Evolutionary conservation across 768 basidiomycete species (phyloP), one percentile per base, ranked within the genome.

Genomic region (Sarcomyxa edulis): DNA sequence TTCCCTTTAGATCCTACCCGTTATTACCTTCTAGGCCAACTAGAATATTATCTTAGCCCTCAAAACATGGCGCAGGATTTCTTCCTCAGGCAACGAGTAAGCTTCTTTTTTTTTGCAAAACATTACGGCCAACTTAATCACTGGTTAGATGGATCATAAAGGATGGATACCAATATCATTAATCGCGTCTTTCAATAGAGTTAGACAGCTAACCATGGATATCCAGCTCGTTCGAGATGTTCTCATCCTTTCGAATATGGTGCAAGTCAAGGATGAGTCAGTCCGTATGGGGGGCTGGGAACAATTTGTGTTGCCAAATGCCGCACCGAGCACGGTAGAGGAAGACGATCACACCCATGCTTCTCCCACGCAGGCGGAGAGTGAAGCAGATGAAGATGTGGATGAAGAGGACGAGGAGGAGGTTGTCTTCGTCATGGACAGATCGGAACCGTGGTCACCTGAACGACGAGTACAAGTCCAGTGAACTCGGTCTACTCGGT

Each of bases 31-130:
- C 72, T 95, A 30, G 82, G 78, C 1, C 86, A 95, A 59, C 62
- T 95, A 36, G 94, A 95, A 61, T 96, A 91, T 59, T 97, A 95
- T 64, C 69, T 97, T 48, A 89, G 90, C 49, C 69, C 83, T 40
- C 82, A 96, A 55, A 96, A 95, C 55, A 70, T 97, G 64, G 84
- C 76, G n/a, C 77, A 81, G 54, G 93, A 97, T 57, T 72, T 85
- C 48, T 95, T 74, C 62, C 66, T 97, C 24, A 73, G 90, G 37
- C 72, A 81, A 61, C 69, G 77, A 64, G 91, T 88, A 50, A 53
- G 81, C 68, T 11, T 33, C 14, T 33, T 47, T 14, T 12, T 25
- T 34, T 32, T 44, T 47, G n/a, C n/a, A n/a, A n/a, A n/a, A n/a
- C n/a, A n/a, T n/a, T n/a, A n/a, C n/a, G n/a, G 32, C 16, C 14